Base-by-base conservation (phyloP, 2,329 filamentous ascomycete genomes). In the Pseudophaeomoniella oleicola region DNA sequence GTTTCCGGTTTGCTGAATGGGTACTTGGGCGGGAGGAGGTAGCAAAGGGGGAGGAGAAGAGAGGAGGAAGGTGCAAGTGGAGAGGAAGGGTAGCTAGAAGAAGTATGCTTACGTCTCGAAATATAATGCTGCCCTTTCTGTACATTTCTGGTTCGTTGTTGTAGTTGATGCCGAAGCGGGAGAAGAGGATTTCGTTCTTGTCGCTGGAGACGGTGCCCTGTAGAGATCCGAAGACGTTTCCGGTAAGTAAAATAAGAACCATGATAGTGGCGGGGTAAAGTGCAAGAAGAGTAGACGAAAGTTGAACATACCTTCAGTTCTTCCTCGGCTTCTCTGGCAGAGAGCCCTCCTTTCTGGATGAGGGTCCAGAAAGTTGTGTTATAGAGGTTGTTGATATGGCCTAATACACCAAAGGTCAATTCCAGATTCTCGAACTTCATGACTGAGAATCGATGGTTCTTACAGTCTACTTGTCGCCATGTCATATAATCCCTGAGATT, bases 321-420 rank as follows among this genome's bases (percentile, higher is more conserved):
- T 50, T 80, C 72, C 54, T 96, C 88, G 0, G 90, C 90, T 40
- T 84, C 80, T 35, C 77, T 79, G 18, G 75, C 72, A 36, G 72
- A 77, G 63, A 90, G 71, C 0, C 79, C 81, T 2, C 83, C 87
- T 34, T 75, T 64, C 44, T 84, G 75, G 15, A 96, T 80, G 49
- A 98, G 65, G 1, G 79, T 68, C 90, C 90, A 98, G 56, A 96
- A 96, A 0, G 85, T 84, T 0, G 90, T 98, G 55, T 98, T 98
- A 59, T 94, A 98, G 3, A 98, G 71, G 51, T 98, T 98, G 58
- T 98, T 98, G 49, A 98, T 93, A 55, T 98, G 90, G 46, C 83
- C 83, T 88, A 41, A 9, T 34, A 22, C n/a, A n/a, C n/a, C n/a
- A n/a, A n/a, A n/a, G n/a, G n/a, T n/a, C n/a, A n/a, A n/a, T n/a